Conservation (phyloP, 1,139 yeast species). For the Candida tunisiensis region DNA sequence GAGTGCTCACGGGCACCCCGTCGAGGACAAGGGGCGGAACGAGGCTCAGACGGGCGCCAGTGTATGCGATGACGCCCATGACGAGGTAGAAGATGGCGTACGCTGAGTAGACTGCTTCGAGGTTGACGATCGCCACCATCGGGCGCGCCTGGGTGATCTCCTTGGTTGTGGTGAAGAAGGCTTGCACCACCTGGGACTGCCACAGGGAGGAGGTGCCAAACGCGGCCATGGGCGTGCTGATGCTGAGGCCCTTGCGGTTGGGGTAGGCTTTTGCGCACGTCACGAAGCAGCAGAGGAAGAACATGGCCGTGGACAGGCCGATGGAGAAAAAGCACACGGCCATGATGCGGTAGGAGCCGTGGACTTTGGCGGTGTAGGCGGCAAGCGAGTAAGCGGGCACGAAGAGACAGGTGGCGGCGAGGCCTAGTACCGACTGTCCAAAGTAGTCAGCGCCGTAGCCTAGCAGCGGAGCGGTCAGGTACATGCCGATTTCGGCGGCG, state of each 20-base stretch:
- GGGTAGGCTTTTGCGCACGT: constrained; percentile 81
- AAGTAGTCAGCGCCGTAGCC: constrained; percentile 76
- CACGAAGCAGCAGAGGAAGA: constrained; percentile 60
- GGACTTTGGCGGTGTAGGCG: constrained; percentile 11
- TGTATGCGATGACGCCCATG: constrained; percentile 11
- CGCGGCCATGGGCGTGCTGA: constrained; percentile 75
- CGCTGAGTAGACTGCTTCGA: not conserved
- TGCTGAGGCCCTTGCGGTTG: constrained; percentile 56
- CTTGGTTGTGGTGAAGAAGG: constrained; percentile 20
- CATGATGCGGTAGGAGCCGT: constrained; percentile 7
- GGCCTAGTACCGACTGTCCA: constrained; percentile 63
- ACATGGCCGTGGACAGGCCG: constrained; percentile 70
- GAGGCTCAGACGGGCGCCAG: constrained; percentile 9
- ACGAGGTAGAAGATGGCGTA: constrained; percentile 28
- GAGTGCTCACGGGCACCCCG: too few relatives aligned
- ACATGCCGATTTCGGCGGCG: constrained; percentile 65
- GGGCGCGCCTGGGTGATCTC: too few relatives aligned
- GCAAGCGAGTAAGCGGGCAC: constrained; percentile 58
- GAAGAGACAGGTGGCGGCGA: constrained; percentile 45
- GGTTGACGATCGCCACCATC: not conserved
- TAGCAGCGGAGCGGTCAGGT: constrained; percentile 63
- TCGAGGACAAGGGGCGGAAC: too few relatives aligned
- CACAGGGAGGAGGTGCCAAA: constrained; percentile 69
- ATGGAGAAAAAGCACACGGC: constrained; percentile 32
- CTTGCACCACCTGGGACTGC: constrained; percentile 20